phyloP scores from a whole-genome alignment of 1,284 basidiomycete genomes.

The Puccinia hordei region DNA sequence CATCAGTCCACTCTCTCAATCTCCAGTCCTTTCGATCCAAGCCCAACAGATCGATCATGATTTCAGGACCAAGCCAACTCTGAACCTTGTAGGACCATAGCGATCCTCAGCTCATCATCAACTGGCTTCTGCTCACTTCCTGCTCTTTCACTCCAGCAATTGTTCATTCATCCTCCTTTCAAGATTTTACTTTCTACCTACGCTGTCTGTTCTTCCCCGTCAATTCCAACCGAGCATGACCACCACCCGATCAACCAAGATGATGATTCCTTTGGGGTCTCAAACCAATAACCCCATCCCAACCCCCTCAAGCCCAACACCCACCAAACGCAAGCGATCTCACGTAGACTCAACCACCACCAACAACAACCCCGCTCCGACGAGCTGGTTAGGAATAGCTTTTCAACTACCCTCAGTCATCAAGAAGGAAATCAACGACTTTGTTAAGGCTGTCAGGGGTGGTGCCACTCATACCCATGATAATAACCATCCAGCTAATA shows the following conservation, averaged over 20 bases:
- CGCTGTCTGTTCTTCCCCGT: neutral
- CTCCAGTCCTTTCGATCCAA: neutral
- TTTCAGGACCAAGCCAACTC: neutral
- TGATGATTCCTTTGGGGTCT: neutral
- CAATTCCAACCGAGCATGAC: constrained; percentile 37
- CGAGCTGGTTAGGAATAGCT: constrained; percentile 43
- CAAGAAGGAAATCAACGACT: constrained; percentile 48
- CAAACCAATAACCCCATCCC: neutral
- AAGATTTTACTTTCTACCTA: constrained; percentile 16
- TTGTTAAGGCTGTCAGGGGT: constrained; percentile 45
- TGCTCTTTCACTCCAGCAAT: constrained; percentile 10
- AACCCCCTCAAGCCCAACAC: constrained; percentile 10
- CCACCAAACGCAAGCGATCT: constrained; percentile 42
- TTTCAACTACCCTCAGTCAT: constrained; percentile 49
- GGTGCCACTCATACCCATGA: neutral
- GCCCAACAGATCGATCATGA: too few species aligned
- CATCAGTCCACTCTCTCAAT: neutral
- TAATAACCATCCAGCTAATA: constrained; percentile 4
- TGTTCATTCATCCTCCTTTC: constrained; percentile 31
- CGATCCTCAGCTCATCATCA: constrained; percentile 1
- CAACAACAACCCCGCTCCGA: neutral
- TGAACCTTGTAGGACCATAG: neutral
- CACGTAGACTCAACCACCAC: constrained; percentile 6
- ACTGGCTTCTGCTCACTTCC: constrained; percentile 9
- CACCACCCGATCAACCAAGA: constrained; percentile 36